Evolutionary conservation across 2,329 filamentous ascomycete genomes (phyloP).

Genomic region (Fonsecaea pedrosoi): DNA sequence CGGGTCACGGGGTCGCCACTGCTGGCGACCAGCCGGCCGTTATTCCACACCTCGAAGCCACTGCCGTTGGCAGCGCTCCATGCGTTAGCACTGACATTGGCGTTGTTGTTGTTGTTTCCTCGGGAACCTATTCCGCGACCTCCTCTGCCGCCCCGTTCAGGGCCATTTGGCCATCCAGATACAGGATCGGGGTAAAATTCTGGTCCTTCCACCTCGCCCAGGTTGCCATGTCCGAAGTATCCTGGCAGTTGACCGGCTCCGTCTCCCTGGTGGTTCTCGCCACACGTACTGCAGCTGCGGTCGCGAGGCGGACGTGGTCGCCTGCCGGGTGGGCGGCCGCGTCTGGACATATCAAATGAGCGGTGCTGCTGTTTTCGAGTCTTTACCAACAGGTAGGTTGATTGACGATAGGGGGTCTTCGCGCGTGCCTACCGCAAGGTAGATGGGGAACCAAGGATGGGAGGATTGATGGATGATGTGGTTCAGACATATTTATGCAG

Average conservation of each 20-base stretch:
- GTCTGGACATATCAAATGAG: background rate
- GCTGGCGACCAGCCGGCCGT: slow-evolving; percentile 3
- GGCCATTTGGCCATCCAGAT: background rate
- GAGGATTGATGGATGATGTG: background rate
- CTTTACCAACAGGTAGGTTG: background rate
- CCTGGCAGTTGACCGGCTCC: slow-evolving; percentile 5
- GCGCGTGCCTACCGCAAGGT: background rate
- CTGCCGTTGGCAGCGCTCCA: background rate
- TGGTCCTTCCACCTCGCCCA: background rate
- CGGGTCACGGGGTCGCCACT: no score
- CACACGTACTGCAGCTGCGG: background rate
- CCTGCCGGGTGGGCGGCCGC: background rate
- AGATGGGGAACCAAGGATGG: background rate
- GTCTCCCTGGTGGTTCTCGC: background rate
- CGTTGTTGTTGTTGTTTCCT: background rate
- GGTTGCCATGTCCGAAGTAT: slow-evolving; percentile 10
- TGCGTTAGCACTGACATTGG: background rate
- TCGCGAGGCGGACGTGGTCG: background rate
- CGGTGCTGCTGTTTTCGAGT: background rate
- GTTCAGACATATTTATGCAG: background rate
- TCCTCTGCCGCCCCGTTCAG: background rate
- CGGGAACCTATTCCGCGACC: background rate
- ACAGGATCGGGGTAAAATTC: slow-evolving; percentile 12
- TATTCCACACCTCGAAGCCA: slow-evolving; percentile 10
- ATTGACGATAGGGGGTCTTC: background rate